These are phyloP conservation scores for Pseudogymnoascus sp. DNA, from an alignment of 2,329 filamentous ascomycete species.

Conservation along the genomic window DNA sequence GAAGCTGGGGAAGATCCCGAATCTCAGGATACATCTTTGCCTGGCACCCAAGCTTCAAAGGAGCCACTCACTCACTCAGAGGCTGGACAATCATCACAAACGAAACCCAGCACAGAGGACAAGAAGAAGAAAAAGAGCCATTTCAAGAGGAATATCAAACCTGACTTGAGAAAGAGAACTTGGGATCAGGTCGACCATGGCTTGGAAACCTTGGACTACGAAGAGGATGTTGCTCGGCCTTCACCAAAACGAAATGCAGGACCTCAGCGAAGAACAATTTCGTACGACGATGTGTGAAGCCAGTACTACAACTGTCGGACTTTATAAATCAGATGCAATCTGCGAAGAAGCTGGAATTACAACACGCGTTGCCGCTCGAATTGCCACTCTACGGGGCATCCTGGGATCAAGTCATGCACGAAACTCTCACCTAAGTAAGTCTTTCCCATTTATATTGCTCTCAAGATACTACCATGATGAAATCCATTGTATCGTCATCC, in stretches of 20 bases:
- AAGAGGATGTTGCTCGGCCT: constrained; percentile 33
- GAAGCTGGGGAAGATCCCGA: not conserved
- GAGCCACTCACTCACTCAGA: not conserved
- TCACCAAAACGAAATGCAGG: constrained; percentile 21
- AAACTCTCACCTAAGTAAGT: not conserved
- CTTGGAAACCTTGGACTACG: constrained; percentile 53
- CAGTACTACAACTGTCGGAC: not conserved
- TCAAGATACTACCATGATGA: constrained; percentile 58
- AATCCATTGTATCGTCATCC: constrained; percentile 87
- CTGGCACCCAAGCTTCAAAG: not conserved
- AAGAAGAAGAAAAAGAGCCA: constrained; percentile 26
- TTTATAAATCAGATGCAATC: not conserved
- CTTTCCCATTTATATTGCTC: no score
- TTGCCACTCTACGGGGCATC: not conserved
- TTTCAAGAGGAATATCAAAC: constrained; percentile 40
- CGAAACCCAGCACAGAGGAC: not conserved
- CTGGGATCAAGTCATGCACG: not conserved
- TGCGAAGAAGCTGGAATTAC: not conserved
- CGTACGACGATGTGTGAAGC: constrained; percentile 38
- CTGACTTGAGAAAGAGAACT: constrained; percentile 56
- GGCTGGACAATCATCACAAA: not conserved
- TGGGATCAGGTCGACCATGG: constrained; percentile 59
- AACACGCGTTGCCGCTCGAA: not conserved
- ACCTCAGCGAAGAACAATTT: constrained; percentile 38
- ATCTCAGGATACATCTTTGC: not conserved